Conservation (phyloP, 352 stramenopile genomes). For the Phytophthora cactorum region DNA sequence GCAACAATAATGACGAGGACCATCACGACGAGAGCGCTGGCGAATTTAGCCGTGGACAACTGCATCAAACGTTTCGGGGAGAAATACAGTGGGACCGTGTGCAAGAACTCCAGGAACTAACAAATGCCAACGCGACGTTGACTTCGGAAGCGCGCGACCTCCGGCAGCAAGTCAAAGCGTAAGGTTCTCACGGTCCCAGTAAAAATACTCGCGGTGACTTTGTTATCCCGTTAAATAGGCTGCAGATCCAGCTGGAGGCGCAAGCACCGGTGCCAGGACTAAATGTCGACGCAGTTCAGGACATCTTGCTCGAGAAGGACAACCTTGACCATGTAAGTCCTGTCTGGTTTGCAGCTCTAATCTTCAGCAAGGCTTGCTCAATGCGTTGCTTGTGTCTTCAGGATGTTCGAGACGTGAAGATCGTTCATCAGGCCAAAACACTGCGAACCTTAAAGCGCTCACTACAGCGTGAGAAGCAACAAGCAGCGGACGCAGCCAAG, state of each 20-base stretch:
- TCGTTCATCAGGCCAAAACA: constrained; percentile 79
- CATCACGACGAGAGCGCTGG: constrained; percentile 29
- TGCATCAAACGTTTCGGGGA: constrained; percentile 20
- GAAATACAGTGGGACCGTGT: constrained; percentile 59
- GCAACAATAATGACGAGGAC: constrained; percentile 34
- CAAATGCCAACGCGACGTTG: constrained; percentile 62
- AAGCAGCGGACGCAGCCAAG: constrained; percentile 47
- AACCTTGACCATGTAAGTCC: constrained; percentile 55
- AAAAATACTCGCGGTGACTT: neutral
- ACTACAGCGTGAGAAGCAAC: constrained; percentile 65
- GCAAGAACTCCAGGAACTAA: constrained; percentile 68
- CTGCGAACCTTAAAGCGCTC: constrained; percentile 64
- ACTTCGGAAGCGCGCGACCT: constrained; percentile 49
- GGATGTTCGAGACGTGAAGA: constrained; percentile 80
- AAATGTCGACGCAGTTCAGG: constrained; percentile 53
- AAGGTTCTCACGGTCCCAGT: neutral
- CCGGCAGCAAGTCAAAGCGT: constrained; percentile 71
- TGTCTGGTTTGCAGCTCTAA: neutral
- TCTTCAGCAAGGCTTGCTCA: neutral
- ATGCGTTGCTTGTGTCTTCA: constrained; percentile 22
- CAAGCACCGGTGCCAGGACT: constrained; percentile 70
- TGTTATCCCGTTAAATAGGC: constrained; percentile 27
- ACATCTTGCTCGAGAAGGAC: constrained; percentile 71
- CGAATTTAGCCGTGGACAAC: neutral
- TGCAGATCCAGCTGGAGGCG: constrained; percentile 76